Percentiles rank a stretch among this genome's conserved stretches.
These are phyloP conservation scores for Boletus vinaceobasis DNA, from an alignment of 768 basidiomycete species.

Conservation along the genomic window DNA sequence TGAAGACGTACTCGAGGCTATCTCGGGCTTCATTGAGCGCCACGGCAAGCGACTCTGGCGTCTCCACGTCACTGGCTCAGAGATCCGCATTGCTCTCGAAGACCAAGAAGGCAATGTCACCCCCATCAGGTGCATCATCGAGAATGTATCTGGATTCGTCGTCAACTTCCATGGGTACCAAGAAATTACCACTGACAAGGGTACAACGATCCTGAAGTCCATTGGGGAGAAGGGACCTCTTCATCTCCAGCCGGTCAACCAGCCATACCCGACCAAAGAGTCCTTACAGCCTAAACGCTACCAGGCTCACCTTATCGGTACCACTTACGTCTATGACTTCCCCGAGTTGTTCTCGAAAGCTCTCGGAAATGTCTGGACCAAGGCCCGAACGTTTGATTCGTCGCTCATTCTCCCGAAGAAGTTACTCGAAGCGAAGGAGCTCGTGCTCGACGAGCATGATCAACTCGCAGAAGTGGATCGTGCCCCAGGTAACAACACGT, in stretches of 20 bases:
- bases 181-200: conserved; percentile 95
- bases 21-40: conserved; percentile 98
- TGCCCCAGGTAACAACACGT: conserved; percentile 89
- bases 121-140: conserved; percentile 95
- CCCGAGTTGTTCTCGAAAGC: conserved; percentile 98
- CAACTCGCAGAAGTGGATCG: conserved; percentile 87
- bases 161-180: conserved; percentile 98
- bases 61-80: conserved; percentile 94
- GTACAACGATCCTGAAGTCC: conserved; percentile 92
- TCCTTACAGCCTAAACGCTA: conserved; percentile 98
- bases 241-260: conserved; percentile 92
- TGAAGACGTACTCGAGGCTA: conserved; percentile 94
- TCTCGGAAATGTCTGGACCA: conserved; percentile 87
- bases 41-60: conserved; percentile 99
- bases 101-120: conserved; percentile 93
- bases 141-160: conserved; percentile 98
- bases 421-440: conserved; percentile 80
- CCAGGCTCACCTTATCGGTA: conserved; percentile 96
- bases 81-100: conserved; percentile 93
- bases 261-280: conserved; percentile 94
- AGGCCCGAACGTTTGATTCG: conserved; percentile 60
- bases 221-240: conserved; percentile 97
- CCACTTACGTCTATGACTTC: conserved; percentile 99
- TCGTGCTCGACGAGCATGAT: conserved; percentile 92
- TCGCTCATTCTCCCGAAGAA: conserved; percentile 72